Evolutionary conservation across 202 grass and related monocot genomes (phyloP).

Genomic region (Dendrocalamus latiflorus): DNA sequence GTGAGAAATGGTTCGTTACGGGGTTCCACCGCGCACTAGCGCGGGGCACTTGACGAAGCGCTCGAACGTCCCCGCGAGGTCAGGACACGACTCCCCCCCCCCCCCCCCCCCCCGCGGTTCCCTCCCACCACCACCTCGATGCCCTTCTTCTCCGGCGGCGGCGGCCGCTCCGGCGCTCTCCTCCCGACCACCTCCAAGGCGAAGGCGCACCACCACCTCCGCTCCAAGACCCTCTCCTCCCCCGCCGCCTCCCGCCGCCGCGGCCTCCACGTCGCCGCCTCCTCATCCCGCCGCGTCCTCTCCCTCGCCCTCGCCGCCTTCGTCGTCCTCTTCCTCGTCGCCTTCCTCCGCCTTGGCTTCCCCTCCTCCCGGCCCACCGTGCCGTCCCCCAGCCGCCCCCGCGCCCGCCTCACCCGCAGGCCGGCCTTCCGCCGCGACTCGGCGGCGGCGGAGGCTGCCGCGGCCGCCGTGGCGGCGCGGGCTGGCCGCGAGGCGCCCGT

Average conservation of each 20-base stretch:
- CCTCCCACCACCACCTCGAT: slow-evolving; percentile 2
- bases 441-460: no score
- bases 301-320: no score
- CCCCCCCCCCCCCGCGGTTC: neutral
- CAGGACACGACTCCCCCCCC: neutral
- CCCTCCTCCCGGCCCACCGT: no score
- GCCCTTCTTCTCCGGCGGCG: slow-evolving; percentile 36
- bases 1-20: neutral
- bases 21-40: neutral
- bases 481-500: no score
- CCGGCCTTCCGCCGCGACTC: no score
- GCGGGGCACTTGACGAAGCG: neutral
- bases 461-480: no score
- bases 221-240: no score
- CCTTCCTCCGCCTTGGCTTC: slow-evolving; percentile 59
- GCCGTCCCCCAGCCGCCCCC: no score
- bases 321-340: slow-evolving; percentile 43
- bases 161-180: slow-evolving; percentile 26
- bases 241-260: slow-evolving; percentile 34
- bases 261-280: slow-evolving; percentile 24
- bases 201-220: slow-evolving; percentile 42
- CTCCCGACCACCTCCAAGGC: slow-evolving; percentile 50
- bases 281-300: no score
- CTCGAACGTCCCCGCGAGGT: neutral
- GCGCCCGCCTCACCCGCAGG: no score